These are phyloP conservation scores for Epichloe elymi DNA, from an alignment of 2,329 filamentous ascomycete species.

Conservation along the genomic window DNA sequence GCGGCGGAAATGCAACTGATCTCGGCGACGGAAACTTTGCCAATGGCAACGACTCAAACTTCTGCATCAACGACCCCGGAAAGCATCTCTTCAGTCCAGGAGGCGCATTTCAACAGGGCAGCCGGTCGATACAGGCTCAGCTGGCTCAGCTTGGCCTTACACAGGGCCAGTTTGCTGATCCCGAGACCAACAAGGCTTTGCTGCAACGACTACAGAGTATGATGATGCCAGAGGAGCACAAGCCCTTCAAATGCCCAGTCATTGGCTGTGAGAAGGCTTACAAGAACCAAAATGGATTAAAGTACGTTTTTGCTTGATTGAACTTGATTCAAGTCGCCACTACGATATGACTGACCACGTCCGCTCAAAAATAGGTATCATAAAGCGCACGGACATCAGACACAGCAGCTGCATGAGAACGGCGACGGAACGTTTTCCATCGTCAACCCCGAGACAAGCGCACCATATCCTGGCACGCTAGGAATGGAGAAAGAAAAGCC, in stretches of 20 bases:
- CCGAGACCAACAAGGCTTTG: conserved; percentile 52
- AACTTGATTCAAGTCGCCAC: not conserved
- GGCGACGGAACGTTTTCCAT: conserved; percentile 96
- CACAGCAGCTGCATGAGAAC: conserved; percentile 92
- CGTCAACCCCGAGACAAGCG: conserved; percentile 87
- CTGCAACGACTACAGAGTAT: conserved; percentile 45
- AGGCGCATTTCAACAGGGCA: conserved; percentile 52
- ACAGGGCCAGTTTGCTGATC: conserved; percentile 64
- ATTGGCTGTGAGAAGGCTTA: conserved; percentile 99
- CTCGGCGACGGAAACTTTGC: conserved; percentile 44
- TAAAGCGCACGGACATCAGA: conserved; percentile 83
- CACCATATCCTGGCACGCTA: conserved; percentile 86
- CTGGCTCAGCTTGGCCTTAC: conserved; percentile 62
- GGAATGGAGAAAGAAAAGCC: conserved; percentile 99
- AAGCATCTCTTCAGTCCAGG: conserved; percentile 86
- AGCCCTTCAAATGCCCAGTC: conserved; percentile 94
- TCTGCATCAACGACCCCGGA: conserved; percentile 80
- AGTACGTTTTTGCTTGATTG: conserved; percentile 42
- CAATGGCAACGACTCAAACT: conserved; percentile 30
- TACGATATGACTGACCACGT: not conserved
- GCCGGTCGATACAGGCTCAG: conserved; percentile 53
- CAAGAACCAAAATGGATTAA: conserved; percentile 97
- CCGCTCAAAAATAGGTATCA: conserved; percentile 38
- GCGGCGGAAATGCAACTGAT: conserved; percentile 41
- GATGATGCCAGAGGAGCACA: conserved; percentile 76